Evolutionary conservation across 2,329 filamentous ascomycete genomes (phyloP), one percentile per base, ranked within the genome.

Genomic region (Fusarium humuli): DNA sequence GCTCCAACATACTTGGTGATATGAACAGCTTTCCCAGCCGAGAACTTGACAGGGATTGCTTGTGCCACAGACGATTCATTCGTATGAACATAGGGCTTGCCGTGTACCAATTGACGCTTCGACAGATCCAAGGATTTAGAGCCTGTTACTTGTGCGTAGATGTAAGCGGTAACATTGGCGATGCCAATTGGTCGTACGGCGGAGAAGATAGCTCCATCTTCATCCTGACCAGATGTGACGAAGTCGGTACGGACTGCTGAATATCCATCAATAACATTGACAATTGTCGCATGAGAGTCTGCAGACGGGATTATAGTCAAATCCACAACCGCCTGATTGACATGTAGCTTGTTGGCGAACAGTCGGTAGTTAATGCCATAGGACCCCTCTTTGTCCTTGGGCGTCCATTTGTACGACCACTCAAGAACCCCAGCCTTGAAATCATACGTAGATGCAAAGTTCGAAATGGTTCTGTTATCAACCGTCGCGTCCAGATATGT

Each of bases 231-330:
- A 4, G 58, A 49, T 3, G 42, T 10, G 7, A 49, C 54, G 6
- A 61, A 61, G 9, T 59, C 34, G 8, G 58, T 34, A 0, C 58
- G 58, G 12, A 61, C 58, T 13, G 58, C 58, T 9, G 58, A 48
- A 7, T 61, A 61, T 44, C 58, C 58, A 22, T 49, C 58, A 5
- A 61, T 34, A 0, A 61, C 22, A 12, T 59, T 61, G 1, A 49
- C 44, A 7, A 59, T 3, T 1, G n/a, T 29, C 6, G 58, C 58
- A 20, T 61, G 3, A 1, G 27, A 44, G 6, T 61, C 27, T 1
- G 1, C 0, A 0, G 58, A 49, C 18, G 58, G 27, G 7, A 49
- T 10, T 2, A 61, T 34, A 1, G 14, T 59, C 18, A 61, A 0
- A 27, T 61, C 44, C 14, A 61, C 54, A 9, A 61, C 16, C 0